phyloP scores from a whole-genome alignment of 139 green algal species.

The Pseudopediastrum boryanum region DNA sequence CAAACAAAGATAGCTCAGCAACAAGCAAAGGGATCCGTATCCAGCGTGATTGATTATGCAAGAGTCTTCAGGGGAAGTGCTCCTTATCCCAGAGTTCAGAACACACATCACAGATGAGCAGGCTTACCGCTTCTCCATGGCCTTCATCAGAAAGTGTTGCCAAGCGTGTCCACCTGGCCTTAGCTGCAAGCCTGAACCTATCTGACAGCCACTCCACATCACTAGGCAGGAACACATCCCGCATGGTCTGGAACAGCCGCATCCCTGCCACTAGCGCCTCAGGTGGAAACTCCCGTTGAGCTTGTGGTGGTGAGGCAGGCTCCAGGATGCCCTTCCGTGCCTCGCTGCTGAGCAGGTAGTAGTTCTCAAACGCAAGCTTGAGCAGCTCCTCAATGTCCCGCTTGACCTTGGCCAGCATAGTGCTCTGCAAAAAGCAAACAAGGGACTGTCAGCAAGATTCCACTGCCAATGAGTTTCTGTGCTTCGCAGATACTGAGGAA shows the following conservation, averaged over 20 bases:
- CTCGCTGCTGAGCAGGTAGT: slow-evolving; percentile 39
- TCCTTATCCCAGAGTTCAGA: slow-evolving; percentile 3
- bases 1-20: too few relatives aligned
- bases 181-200: slow-evolving; percentile 46
- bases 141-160: slow-evolving; percentile 37
- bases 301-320: slow-evolving; percentile 19
- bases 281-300: slow-evolving; percentile 32
- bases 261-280: slow-evolving; percentile 39
- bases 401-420: slow-evolving; percentile 47
- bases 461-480: too few relatives aligned
- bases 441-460: too few relatives aligned
- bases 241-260: slow-evolving; percentile 44
- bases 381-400: slow-evolving; percentile 52
- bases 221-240: slow-evolving; percentile 42
- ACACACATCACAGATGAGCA: not conserved
- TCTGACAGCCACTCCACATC: slow-evolving; percentile 49
- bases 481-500: too few relatives aligned
- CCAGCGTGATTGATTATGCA: too few relatives aligned
- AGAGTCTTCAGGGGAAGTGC: too few relatives aligned
- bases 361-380: slow-evolving; percentile 56
- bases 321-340: slow-evolving; percentile 43
- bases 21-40: too few relatives aligned
- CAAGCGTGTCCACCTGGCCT: slow-evolving; percentile 48
- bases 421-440: slow-evolving; percentile 27
- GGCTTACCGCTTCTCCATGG: not conserved